Evolutionary conservation across 768 basidiomycete genomes (phyloP).

Genomic region (Ramaria rubella): DNA sequence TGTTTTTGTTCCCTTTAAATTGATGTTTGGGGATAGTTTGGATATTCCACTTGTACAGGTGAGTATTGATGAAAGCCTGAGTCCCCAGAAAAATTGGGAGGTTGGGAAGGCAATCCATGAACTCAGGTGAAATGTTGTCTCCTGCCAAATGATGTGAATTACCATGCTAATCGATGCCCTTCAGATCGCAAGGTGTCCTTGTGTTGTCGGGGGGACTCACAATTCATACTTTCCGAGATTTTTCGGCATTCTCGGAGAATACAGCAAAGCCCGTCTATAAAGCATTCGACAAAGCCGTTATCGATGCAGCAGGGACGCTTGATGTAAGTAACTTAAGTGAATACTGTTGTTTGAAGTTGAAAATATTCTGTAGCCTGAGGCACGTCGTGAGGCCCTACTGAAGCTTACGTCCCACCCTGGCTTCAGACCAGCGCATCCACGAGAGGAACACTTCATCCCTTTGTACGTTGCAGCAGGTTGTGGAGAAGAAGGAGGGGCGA

Average conservation of each 20-base stretch:
- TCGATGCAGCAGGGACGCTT: conserved; percentile 43
- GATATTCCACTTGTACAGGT: conserved; percentile 66
- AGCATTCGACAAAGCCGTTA: conserved; percentile 53
- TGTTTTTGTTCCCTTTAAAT: conserved; percentile 70
- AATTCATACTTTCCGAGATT: conserved; percentile 59
- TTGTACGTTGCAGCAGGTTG: conserved; percentile 73
- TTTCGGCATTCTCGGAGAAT: conserved; percentile 41
- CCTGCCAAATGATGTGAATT: not conserved
- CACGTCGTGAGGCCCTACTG: conserved; percentile 50
- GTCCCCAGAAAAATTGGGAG: conserved; percentile 56
- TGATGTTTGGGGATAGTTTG: conserved; percentile 70
- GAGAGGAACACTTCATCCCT: conserved; percentile 78
- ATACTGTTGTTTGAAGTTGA: not conserved
- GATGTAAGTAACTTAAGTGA: conserved; percentile 36
- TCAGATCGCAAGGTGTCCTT: conserved; percentile 58
- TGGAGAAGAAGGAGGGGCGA: conserved; percentile 47
- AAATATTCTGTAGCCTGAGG: conserved; percentile 32
- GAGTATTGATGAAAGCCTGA: conserved; percentile 55
- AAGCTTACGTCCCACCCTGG: conserved; percentile 49
- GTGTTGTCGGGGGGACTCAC: conserved; percentile 67
- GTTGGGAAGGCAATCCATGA: conserved; percentile 54
- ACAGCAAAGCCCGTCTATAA: conserved; percentile 43
- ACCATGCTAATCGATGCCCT: not conserved
- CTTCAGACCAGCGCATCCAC: conserved; percentile 65
- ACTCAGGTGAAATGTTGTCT: conserved; percentile 40